Conservation (phyloP, 2,329 filamentous ascomycete genomes). For the Colletotrichum eremochloae region DNA sequence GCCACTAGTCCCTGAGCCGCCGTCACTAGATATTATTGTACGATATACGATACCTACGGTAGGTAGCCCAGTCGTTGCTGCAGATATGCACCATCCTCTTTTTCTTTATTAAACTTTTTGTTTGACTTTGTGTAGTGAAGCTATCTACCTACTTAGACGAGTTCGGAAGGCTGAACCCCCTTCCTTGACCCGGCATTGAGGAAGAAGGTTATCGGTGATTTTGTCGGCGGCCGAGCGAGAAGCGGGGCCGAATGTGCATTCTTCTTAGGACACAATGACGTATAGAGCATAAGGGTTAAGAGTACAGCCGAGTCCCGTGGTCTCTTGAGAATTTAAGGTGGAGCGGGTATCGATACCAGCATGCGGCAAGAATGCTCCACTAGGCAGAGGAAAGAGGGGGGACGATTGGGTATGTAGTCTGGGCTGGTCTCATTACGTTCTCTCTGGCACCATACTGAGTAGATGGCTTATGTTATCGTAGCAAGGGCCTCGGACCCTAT, state of each 20-base stretch:
- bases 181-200: slow-evolving; percentile 14
- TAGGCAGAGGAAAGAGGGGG: too few species aligned
- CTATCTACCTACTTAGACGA: neutral
- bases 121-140: neutral
- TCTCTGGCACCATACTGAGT: neutral
- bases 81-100: neutral
- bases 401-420: neutral
- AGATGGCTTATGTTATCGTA: slow-evolving; percentile 24
- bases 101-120: neutral
- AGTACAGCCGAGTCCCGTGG: slow-evolving; percentile 4
- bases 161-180: neutral
- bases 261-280: slow-evolving; percentile 25
- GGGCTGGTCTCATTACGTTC: slow-evolving; percentile 13
- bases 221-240: slow-evolving; percentile 19
- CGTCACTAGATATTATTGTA: neutral
- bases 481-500: slow-evolving; percentile 14
- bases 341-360: neutral
- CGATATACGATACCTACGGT: neutral
- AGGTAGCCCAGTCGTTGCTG: neutral
- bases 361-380: neutral
- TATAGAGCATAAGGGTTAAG: neutral
- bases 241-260: slow-evolving; percentile 26
- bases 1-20: neutral
- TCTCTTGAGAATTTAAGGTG: slow-evolving; percentile 1
- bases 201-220: slow-evolving; percentile 10